A percentile compares a stretch with the other conserved stretches of the same genome.
phyloP scores from a whole-genome alignment of 768 basidiomycete genomes.

The Boletellus emodensis region DNA sequence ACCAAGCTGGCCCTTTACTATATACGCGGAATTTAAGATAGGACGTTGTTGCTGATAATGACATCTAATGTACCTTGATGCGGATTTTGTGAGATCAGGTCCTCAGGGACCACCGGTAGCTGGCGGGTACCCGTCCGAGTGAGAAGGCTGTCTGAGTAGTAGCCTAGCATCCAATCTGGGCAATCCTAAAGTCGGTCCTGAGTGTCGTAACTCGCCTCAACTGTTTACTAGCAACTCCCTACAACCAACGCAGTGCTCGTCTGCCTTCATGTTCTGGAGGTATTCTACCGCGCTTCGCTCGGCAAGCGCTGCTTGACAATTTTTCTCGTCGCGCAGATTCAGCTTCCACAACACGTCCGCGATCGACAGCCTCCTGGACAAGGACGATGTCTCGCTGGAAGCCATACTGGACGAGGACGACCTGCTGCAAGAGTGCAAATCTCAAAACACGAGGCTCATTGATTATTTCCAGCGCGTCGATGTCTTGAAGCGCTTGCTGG shows the following conservation, averaged over 20 bases:
- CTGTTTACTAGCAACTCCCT: constrained; percentile 2
- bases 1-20: constrained; percentile 13
- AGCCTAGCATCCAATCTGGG: constrained; percentile 22
- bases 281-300: constrained; percentile 20
- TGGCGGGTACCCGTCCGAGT: neutral
- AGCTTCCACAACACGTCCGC: constrained; percentile 85
- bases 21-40: constrained; percentile 25
- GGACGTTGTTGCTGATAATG: constrained; percentile 21
- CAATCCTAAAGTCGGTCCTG: constrained; percentile 7
- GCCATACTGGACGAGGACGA: constrained; percentile 93
- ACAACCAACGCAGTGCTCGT: constrained; percentile 15
- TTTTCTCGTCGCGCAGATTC: constrained; percentile 51
- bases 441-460: constrained; percentile 84
- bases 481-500: constrained; percentile 74
- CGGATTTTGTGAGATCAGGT: constrained; percentile 7
- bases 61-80: constrained; percentile 25
- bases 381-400: constrained; percentile 86
- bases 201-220: constrained; percentile 23
- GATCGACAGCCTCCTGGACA: constrained; percentile 87
- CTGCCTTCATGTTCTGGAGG: constrained; percentile 47
- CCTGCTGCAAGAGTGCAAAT: constrained; percentile 91
- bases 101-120: neutral
- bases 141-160: neutral
- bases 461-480: constrained; percentile 83
- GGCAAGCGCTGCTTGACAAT: neutral